These are phyloP conservation scores for Harringtonia lauricola DNA, from an alignment of 2,329 filamentous ascomycete species.

Conservation along the genomic window DNA sequence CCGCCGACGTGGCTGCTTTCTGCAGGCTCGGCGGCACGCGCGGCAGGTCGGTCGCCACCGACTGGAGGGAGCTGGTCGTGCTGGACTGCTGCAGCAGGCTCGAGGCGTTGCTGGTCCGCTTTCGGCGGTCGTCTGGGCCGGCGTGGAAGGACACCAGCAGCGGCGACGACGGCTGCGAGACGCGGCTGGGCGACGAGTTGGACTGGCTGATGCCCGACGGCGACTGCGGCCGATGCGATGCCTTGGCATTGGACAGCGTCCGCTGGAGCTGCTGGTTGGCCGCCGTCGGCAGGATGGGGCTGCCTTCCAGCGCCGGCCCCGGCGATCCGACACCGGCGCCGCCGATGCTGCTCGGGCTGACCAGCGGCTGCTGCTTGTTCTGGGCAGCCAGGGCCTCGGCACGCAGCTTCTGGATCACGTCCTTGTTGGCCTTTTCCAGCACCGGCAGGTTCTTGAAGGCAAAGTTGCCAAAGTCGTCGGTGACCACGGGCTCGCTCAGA, in stretches of 20 bases:
- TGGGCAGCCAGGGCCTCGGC: slow-evolving; percentile 73
- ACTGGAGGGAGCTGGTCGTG: slow-evolving; percentile 47
- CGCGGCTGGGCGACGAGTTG: slow-evolving; percentile 78
- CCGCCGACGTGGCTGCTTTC: slow-evolving; percentile 46
- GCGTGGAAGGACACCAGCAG: slow-evolving; percentile 95
- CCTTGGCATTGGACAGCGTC: slow-evolving; percentile 73
- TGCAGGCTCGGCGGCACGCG: slow-evolving; percentile 49
- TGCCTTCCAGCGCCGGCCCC: slow-evolving; percentile 64
- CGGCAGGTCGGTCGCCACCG: slow-evolving; percentile 56
- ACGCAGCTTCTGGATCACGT: slow-evolving; percentile 91
- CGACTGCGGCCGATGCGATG: slow-evolving; percentile 68
- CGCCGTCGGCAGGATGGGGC: slow-evolving; percentile 59
- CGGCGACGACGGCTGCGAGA: slow-evolving; percentile 71
- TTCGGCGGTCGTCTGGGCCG: slow-evolving; percentile 67
- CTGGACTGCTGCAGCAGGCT: slow-evolving; percentile 70
- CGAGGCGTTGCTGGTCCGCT: slow-evolving; percentile 84
- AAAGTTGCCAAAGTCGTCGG: slow-evolving; percentile 93
- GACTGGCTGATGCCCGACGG: slow-evolving; percentile 70
- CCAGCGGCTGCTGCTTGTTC: slow-evolving; percentile 32
- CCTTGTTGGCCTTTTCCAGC: slow-evolving; percentile 95
- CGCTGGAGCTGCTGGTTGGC: slow-evolving; percentile 56
- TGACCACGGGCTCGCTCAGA: slow-evolving; percentile 77
- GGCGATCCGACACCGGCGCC: slow-evolving; percentile 39
- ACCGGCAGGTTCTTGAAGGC: slow-evolving; percentile 96
- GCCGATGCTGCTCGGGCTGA: slow-evolving; percentile 29